Base-by-base conservation (phyloP, 805 yeast species). In the Kluyveromyces dobzhanskii region DNA sequence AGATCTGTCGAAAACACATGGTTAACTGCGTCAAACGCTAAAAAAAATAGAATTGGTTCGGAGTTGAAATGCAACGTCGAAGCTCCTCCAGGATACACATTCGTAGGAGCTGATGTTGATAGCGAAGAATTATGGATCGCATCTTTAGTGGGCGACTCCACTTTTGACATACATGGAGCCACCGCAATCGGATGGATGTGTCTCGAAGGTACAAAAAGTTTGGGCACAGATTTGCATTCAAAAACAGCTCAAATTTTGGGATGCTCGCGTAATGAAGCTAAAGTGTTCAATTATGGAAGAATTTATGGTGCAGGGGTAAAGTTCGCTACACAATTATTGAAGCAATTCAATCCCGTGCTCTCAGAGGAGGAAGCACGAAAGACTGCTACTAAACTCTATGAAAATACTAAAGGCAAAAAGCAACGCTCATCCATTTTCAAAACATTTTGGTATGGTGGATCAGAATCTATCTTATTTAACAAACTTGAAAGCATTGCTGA, bases 171-270 rank as follows among this genome's bases (percentile, higher is more conserved):
- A 17, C 99, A 92, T 59, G 99, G 98, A 4, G 94, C 94, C 11
- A 86, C 97, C 0, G 95, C 97, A 0, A 73, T 94, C 39, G 97
- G 97, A 0, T 94, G 98, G 98, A 94, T 92, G 99, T 88, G 97
- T 2, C 69, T 92, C 40, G 99, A 92, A 65, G 99, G 99, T 14
- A 78, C 90, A 3, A 92, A 92, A 62, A 69, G 66, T 41, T 90
- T 83, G 39, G 94, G 92, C 4, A 94, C 99, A 0, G 99, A 92
- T 63, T 64, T 94, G 44, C 99, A 92, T 57, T 86, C 97, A 0
- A 87, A 84, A 48, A 92, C 97, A 0, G 96, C 98, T 0, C 70
- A 71, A 9, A 87, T 94, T 48, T 62, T 92, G 56, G 95, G 95
- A 0, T 88, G 94, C 37, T 76, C 84, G 18, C 71, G 99, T 59